Base-by-base conservation (phyloP, 2,329 filamentous ascomycete species). In the Stagonosporopsis cucurbitacearum region DNA sequence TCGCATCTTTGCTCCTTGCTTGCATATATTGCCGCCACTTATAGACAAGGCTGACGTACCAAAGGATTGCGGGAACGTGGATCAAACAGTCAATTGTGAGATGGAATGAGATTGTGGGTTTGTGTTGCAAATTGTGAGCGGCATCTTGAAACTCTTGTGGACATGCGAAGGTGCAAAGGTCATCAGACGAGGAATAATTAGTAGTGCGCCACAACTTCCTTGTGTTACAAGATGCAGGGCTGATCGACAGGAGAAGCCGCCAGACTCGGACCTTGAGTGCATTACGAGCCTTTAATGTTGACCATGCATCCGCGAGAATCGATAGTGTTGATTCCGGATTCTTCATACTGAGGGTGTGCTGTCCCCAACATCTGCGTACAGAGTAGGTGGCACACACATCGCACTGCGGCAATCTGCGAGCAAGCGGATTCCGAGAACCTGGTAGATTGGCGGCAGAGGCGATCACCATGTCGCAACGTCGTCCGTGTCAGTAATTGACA, bases 221-320 rank as follows among this genome's bases (percentile, higher is more conserved):
- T 15, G 20, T 51, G 32, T 23, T 32, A 41, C 36, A 30, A 51
- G 37, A 15, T 36, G 52, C 25, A 20, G 43, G 30, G 30, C 30
- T 51, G 54, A 57, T 57, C 54, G 54, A 49, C 49, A 57, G 54
- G 54, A 57, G 54, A 44, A 20, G 36, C 6, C 42, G 20, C 20
- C 35, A 46, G 19, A 40, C 13, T 26, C 30, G 20, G n/a, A 25
- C 20, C 20, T 52, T 22, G 17, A 28, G 36, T 4, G 28, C 36
- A 26, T 30, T 15, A 43, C 23, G 28, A 42, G 36, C 23, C 3
- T 20, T 43, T 17, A 23, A 28, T 2, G 22, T 13, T 50, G 17
- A 32, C 20, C 32, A 46, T 25, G 17, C 30, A 46, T 6, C 15
- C 13, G 17, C n/a, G n/a, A 42, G 37, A 11, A 19, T 30, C 23